Base-by-base conservation (phyloP, 495 filamentous ascomycete species). In the Penicillium ochrochloron region DNA sequence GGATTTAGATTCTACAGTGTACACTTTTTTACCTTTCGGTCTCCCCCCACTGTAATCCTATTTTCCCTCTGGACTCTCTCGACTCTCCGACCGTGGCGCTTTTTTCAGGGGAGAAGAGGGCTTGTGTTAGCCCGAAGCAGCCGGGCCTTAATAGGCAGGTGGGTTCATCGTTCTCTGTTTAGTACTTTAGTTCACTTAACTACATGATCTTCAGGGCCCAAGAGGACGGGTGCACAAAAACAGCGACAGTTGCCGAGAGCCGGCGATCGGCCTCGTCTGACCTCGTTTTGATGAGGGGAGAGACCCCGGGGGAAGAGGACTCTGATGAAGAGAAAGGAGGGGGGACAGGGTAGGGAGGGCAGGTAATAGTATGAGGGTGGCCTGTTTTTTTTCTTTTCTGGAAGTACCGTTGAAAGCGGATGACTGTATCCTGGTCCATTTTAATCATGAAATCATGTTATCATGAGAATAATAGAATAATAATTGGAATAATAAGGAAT, bases 131-230 rank as follows among this genome's bases (percentile, higher is more conserved):
- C 62, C 46, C 44, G 59, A 61, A 51, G 25, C 58, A 65, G 66
- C 27, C 25, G 57, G 60, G 53, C 70, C 68, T 54, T 31, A 72
- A 69, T 57, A 70, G 73, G 73, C 68, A 75, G 72, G 72, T 73
- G 68, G 64, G 60, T 68, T 52, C 48, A 50, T 50, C 27, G 54
- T 58, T 57, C 39, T 42, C 31, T 60, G 51, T 57, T 57, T 25
- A 10, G n/a, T 25, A 25, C 44, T 57, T 57, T 25, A 10, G n/a
- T 25, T 48, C 44, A 27, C 11, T 48, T 19, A 48, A 63, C 19
- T 59, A 37, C 39, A 66, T 59, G 70, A 72, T 72, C 70, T 72
- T 72, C 70, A 72, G 70, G 70, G 70, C 63, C 69, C 52, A 52
- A 48, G 23, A 9, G 55, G 42, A 55, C 39, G 15, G 35, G 25